Evolutionary conservation across 202 grass and related monocot species (phyloP), one percentile per base, ranked within the genome.

Genomic region (Bolboschoenoplectus hybrid): DNA sequence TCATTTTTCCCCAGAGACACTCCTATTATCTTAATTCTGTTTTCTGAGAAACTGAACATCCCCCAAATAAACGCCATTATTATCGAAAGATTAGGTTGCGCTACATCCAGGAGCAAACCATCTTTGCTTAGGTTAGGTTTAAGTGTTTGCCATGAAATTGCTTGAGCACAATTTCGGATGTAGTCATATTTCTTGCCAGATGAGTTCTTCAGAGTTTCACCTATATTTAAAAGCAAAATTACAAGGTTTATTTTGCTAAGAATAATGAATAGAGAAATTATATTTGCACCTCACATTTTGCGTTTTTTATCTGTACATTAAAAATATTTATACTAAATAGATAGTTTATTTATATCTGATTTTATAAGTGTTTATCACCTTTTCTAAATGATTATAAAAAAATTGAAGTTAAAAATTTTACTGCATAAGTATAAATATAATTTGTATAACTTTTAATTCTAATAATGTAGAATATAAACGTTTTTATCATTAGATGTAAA

Each of bases 131-230:
- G 39, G 10, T 57, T 81, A 3, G 67, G 32, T 46, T 81, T 52
- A 36, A 85, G 76, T 40, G 32, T 19, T 19, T 58, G 39, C 70
- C 70, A 89, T 45, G 63, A 17, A 60, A 91, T 79, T n/a, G 2
- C 63, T 32, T 68, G 14, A 2, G 88, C 77, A n/a, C 50, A 80
- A 82, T 92, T 81, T 73, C 89, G 47, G 52, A 90, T 84, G 50
- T 60, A 87, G 63, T 91, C 90, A 38, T 92, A 90, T 53, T 89
- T 85, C 71, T 52, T 90, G 12, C 88, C 86, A 32, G 43, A 80
- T 0, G 86, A 47, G 63, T 72, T 94, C 53, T 62, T 81, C 49
- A 94, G 66, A 1, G 68, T 40, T 2, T 76, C 5, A 53, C 73
- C 73, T 76, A 53, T 53, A 36, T 74, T 74, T 0, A 12, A 75